Base-by-base conservation (phyloP, 805 yeast genomes). In the Candida sakaeoensis region DNA sequence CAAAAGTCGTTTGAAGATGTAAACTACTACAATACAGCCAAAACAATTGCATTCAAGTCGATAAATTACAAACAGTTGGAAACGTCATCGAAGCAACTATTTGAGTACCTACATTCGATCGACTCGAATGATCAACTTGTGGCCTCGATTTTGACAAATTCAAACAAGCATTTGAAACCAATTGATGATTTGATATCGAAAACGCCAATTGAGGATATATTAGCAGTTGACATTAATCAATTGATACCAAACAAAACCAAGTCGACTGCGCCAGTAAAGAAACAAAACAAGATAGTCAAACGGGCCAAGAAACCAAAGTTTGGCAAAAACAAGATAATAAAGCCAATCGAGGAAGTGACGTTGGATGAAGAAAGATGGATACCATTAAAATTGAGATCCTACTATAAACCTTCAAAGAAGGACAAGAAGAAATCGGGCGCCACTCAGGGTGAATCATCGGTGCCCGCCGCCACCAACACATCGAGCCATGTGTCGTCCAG, bases 291-390 rank as follows among this genome's bases (percentile, higher is more conserved):
- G 43, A 48, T 54, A 9, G 45, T 43, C 10, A 63, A 60, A 51
- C 59, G 55, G 48, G 59, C 52, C 39, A 33, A 45, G 13, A 55
- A 50, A 37, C 52, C 67, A 3, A 58, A 55, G 39, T 61, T 61
- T 39, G 51, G 63, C 16, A 37, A 58, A 3, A 39, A 33, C 36
- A 65, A 65, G 42, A 53, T 55, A 13, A 14, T 57, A 15, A 58
- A 57, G 39, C 58, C 61, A 5, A 48, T 44, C 17, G 51, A 50
- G 3, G 54, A 58, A 30, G 39, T 59, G 10, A 42, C 30, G 14
- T 49, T 76, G 46, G 62, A 80, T 61, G 36, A 54, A 47, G 97
- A 90, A 60, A 82, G 97, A 64, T 90, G 98, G 98, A 61, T 91
- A 37, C 95, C 96, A 16, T 52, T 85, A 72, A 84, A 80, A 56